Conservation (phyloP, 2,329 filamentous ascomycete genomes). For the Dactylellina haptotyla region DNA sequence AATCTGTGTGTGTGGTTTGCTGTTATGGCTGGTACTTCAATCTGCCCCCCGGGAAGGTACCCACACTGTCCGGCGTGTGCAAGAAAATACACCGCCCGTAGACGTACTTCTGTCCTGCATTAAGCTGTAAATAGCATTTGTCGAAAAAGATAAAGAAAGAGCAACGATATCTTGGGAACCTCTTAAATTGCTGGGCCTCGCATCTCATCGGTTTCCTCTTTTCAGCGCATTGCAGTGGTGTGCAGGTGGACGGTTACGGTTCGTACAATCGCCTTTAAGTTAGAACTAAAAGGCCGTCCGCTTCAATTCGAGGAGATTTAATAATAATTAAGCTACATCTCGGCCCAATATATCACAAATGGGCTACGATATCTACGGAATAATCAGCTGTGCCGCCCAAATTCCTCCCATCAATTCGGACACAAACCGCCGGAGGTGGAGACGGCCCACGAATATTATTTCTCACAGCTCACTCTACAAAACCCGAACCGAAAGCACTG, state of each 20-base stretch:
- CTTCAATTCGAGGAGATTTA: slow-evolving; percentile 39
- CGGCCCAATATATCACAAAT: slow-evolving; percentile 7
- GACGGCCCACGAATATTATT: slow-evolving; percentile 19
- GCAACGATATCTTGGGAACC: slow-evolving; percentile 41
- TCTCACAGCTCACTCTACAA: slow-evolving; percentile 3
- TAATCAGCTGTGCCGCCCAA: slow-evolving; percentile 27
- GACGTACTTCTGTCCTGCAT: slow-evolving; percentile 52
- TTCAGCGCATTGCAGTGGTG: slow-evolving; percentile 53
- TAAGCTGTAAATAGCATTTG: slow-evolving; percentile 49
- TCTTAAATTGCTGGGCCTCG: slow-evolving; percentile 46
- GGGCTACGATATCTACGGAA: slow-evolving; percentile 10
- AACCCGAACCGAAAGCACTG: slow-evolving; percentile 39
- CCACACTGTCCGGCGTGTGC: slow-evolving; percentile 35
- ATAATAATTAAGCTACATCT: slow-evolving; percentile 5
- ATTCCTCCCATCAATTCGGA: slow-evolving; percentile 29
- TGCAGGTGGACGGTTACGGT: slow-evolving; percentile 41
- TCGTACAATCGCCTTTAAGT: slow-evolving; percentile 41
- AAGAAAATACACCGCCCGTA: slow-evolving; percentile 46
- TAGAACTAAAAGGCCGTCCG: slow-evolving; percentile 21
- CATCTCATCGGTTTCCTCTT: slow-evolving; percentile 54
- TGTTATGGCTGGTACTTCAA: slow-evolving; percentile 19
- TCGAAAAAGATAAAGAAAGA: slow-evolving; percentile 28
- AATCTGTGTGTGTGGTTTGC: slow-evolving; percentile 31
- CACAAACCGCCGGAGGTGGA: slow-evolving; percentile 32
- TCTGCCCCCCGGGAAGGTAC: slow-evolving; percentile 44